Conservation (phyloP, 768 basidiomycete genomes). For the Tephrocybe sp. region DNA sequence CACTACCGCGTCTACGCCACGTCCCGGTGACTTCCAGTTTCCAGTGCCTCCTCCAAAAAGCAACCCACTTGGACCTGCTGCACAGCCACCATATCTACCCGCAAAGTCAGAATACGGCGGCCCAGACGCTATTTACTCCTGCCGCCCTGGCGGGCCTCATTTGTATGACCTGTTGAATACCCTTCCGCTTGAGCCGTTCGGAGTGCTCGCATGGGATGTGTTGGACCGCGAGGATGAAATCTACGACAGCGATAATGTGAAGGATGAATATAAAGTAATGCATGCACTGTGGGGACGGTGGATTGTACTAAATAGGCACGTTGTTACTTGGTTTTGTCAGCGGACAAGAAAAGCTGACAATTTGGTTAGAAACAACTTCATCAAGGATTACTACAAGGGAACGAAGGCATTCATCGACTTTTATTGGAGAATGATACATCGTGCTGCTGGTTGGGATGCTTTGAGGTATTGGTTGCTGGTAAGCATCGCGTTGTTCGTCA, state of each 20-base stretch:
- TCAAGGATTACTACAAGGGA: conserved; percentile 55
- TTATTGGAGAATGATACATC: conserved; percentile 67
- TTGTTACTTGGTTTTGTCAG: too few species aligned
- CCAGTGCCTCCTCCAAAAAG: conserved; percentile 41
- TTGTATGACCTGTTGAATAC: conserved; percentile 65
- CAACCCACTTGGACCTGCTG: conserved; percentile 52
- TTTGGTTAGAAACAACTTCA: conserved; percentile 49
- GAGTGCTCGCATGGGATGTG: conserved; percentile 68
- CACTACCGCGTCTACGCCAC: conserved; percentile 7
- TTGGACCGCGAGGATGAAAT: conserved; percentile 76
- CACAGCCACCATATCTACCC: conserved; percentile 50
- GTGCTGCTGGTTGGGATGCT: conserved; percentile 67
- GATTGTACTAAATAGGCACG: conserved; percentile 64
- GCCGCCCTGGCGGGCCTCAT: conserved; percentile 64
- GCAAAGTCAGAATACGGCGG: conserved; percentile 46
- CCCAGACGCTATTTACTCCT: conserved; percentile 53
- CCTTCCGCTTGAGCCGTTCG: conserved; percentile 60
- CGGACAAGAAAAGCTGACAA: neutral
- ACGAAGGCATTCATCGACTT: conserved; percentile 53
- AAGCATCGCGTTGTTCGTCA: neutral
- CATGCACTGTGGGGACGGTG: conserved; percentile 76
- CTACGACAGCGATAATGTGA: conserved; percentile 67
- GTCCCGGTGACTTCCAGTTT: conserved; percentile 21
- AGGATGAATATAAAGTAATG: conserved; percentile 79
- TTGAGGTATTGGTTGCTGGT: conserved; percentile 65